These are phyloP conservation scores for Rhodotorula sp. DNA, from an alignment of 1,284 basidiomycete genomes.

Conservation along the genomic window DNA sequence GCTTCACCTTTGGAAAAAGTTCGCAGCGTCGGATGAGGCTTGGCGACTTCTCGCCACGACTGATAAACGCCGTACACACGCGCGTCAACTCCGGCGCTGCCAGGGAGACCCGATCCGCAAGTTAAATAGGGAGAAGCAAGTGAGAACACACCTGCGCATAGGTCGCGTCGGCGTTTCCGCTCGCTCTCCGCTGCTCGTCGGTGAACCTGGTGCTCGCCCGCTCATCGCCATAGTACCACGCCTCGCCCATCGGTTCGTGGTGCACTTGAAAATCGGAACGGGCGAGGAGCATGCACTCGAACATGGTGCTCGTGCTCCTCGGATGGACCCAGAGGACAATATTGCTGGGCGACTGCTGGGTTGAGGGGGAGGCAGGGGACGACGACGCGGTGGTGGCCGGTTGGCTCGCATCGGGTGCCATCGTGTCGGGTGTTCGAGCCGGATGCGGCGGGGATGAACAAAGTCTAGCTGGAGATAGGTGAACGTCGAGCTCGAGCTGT, in stretches of 20 bases:
- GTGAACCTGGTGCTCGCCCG: conserved; percentile 37
- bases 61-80: not conserved
- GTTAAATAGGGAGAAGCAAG: too few species aligned
- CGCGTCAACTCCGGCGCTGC: not conserved
- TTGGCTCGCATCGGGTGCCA: conserved; percentile 2
- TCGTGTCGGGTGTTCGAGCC: not conserved
- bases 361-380: not conserved
- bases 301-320: conserved; percentile 38
- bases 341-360: not conserved
- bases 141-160: conserved; percentile 38
- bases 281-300: conserved; percentile 39
- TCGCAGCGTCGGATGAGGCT: conserved; percentile 22
- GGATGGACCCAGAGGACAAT: conserved; percentile 31
- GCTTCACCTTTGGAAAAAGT: conserved; percentile 39
- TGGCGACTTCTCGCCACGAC: conserved; percentile 35
- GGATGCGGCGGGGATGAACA: not conserved
- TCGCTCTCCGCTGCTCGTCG: conserved; percentile 29
- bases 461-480: not conserved
- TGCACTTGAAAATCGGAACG: conserved; percentile 37
- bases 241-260: conserved; percentile 37
- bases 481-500: not conserved
- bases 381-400: not conserved
- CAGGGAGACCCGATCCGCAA: not conserved
- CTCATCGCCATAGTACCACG: conserved; percentile 40
- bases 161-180: conserved; percentile 33